A percentile compares a stretch with the other conserved stretches of the same genome.
phyloP scores from a whole-genome alignment of 495 filamentous ascomycete species.

The Evansstolkia leycettana region DNA sequence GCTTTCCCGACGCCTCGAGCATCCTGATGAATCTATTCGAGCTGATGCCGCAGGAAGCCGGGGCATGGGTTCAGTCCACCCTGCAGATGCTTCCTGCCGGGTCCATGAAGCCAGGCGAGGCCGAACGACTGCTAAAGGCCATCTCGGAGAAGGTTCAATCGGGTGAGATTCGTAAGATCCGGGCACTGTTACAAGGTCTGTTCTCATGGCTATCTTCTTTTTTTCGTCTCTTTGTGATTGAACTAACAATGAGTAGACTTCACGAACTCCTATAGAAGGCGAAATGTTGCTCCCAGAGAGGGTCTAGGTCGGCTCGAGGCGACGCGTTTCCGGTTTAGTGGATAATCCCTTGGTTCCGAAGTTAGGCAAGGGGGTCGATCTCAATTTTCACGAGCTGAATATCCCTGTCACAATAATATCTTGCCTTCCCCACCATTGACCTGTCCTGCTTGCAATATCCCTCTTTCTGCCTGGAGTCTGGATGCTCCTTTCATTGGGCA shows the following conservation, averaged over 20 bases:
- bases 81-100: constrained; percentile 73
- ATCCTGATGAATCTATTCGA: constrained; percentile 85
- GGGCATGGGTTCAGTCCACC: constrained; percentile 68
- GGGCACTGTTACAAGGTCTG: constrained; percentile 65
- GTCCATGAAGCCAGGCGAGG: constrained; percentile 54
- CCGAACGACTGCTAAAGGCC: constrained; percentile 51
- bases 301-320: constrained; percentile 78
- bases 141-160: constrained; percentile 55
- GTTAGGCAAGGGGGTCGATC: too few species aligned
- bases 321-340: constrained; percentile 70
- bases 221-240: not conserved
- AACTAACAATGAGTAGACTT: constrained; percentile 46
- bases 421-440: not conserved
- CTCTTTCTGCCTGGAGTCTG: too few species aligned
- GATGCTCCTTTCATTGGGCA: too few species aligned
- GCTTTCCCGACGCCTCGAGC: constrained; percentile 84
- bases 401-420: not conserved
- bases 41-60: constrained; percentile 64
- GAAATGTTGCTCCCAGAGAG: constrained; percentile 90
- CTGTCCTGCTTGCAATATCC: not conserved
- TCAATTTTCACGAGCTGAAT: too few species aligned
- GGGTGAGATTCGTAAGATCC: constrained; percentile 69
- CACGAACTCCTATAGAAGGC: constrained; percentile 79
- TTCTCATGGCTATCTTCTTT: constrained; percentile 1
- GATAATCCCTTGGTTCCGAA: constrained; percentile 20